These are phyloP conservation scores for Cladosporium sp. DNA, from an alignment of 2,329 filamentous ascomycete genomes.

Conservation along the genomic window DNA sequence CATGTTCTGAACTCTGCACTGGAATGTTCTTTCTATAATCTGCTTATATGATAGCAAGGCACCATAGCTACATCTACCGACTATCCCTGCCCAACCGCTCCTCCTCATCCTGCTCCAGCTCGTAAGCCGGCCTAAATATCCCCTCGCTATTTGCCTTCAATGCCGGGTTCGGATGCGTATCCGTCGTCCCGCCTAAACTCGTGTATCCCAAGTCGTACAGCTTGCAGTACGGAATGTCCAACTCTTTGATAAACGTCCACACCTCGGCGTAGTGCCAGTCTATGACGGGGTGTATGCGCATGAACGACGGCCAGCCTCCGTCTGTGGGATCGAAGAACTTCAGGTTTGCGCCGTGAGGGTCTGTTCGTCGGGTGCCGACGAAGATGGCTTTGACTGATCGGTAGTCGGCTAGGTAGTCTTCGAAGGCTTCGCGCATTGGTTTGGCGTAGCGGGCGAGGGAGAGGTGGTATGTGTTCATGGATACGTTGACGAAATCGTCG, in stretches of 20 bases:
- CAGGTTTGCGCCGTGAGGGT: slow-evolving; percentile 81
- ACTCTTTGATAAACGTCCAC: slow-evolving; percentile 81
- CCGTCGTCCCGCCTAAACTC: slow-evolving; percentile 82
- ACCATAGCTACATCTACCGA: background rate
- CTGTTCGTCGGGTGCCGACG: slow-evolving; percentile 84
- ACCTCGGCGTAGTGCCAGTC: slow-evolving; percentile 98
- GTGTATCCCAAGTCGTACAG: slow-evolving; percentile 91
- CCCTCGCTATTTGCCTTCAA: slow-evolving; percentile 50
- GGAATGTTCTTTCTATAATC: slow-evolving; percentile 1
- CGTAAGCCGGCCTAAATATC: slow-evolving; percentile 71
- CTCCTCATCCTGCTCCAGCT: slow-evolving; percentile 71
- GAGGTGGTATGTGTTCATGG: slow-evolving; percentile 71
- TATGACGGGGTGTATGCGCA: slow-evolving; percentile 92
- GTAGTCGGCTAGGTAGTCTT: slow-evolving; percentile 69
- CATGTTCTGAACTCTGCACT: background rate
- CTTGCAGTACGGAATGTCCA: slow-evolving; percentile 79
- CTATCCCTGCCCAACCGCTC: slow-evolving; percentile 71
- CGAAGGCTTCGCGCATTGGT: slow-evolving; percentile 80
- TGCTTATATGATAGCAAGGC: background rate
- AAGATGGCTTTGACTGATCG: slow-evolving; percentile 74
- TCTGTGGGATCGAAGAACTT: slow-evolving; percentile 87
- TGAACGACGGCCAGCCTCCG: slow-evolving; percentile 84
- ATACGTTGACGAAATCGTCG: slow-evolving; percentile 75
- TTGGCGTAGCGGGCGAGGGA: slow-evolving; percentile 72
- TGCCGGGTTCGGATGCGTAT: slow-evolving; percentile 87